These are phyloP conservation scores for Aphanomyces astaci DNA, from an alignment of 352 stramenopile genomes.

Conservation along the genomic window DNA sequence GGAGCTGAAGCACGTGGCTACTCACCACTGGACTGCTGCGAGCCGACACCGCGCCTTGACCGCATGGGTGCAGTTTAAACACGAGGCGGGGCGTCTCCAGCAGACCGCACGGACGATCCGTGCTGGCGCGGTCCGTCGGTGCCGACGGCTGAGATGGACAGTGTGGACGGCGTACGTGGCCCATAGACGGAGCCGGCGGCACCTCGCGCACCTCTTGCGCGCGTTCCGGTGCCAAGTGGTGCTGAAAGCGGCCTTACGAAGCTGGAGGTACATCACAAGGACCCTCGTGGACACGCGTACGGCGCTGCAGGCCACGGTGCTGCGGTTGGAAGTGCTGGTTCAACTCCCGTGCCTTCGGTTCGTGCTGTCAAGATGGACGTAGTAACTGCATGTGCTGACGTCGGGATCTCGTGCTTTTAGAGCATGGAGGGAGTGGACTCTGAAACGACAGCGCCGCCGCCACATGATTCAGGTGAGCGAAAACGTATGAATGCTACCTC, in stretches of 20 bases:
- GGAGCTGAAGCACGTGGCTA: background rate
- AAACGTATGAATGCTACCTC: too few relatives aligned
- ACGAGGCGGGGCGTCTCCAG: too few relatives aligned
- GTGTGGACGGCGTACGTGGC: background rate
- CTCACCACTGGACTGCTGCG: background rate
- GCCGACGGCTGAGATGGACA: background rate
- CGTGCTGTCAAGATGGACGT: too few relatives aligned
- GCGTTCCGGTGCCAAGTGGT: background rate
- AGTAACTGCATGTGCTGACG: too few relatives aligned
- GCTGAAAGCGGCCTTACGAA: background rate
- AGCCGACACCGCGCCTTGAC: background rate
- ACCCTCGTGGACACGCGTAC: background rate
- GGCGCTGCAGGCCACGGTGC: background rate
- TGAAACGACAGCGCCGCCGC: background rate
- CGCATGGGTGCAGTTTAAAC: background rate
- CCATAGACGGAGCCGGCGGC: background rate
- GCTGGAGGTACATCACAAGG: background rate
- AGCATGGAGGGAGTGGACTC: background rate
- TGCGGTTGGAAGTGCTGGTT: background rate
- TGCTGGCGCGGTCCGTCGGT: background rate
- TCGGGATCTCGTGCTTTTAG: too few relatives aligned
- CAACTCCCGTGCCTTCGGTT: constrained; percentile 1
- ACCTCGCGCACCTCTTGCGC: background rate
- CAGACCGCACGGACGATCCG: background rate
- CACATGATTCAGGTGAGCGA: background rate